Conservation (phyloP, 1,284 basidiomycete genomes). For the Peniophora sp. region DNA sequence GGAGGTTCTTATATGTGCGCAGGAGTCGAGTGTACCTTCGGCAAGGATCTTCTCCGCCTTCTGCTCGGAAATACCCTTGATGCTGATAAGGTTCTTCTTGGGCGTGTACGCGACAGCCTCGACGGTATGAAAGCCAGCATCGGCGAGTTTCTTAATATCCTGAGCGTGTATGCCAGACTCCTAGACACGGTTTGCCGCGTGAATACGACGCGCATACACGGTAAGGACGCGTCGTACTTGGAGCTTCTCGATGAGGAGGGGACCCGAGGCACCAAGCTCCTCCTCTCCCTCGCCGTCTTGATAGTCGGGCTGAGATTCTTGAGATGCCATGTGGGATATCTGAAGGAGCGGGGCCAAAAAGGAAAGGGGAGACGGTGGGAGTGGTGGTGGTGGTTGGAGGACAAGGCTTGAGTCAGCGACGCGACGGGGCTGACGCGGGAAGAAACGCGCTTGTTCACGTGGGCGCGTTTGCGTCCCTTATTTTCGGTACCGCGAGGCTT, state of each 20-base stretch:
- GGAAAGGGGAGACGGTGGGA: background rate
- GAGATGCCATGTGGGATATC: constrained; percentile 25
- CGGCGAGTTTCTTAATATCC: constrained; percentile 94
- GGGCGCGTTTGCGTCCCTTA: background rate
- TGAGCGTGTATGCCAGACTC: constrained; percentile 88
- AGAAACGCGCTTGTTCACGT: constrained; percentile 2
- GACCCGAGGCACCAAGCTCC: constrained; percentile 61
- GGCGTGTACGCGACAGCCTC: constrained; percentile 97
- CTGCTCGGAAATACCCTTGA: constrained; percentile 96
- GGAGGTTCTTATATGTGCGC: background rate
- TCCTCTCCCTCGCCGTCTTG: constrained; percentile 39
- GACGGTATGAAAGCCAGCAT: constrained; percentile 89
- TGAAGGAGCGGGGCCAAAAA: constrained; percentile 1
- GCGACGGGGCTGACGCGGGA: too few relatives aligned
- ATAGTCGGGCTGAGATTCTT: constrained; percentile 38
- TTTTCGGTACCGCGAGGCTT: background rate
- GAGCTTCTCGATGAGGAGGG: constrained; percentile 77
- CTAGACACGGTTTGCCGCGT: constrained; percentile 20
- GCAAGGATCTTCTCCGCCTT: constrained; percentile 96
- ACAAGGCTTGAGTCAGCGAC: background rate
- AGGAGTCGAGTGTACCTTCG: constrained; percentile 56
- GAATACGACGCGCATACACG: too few relatives aligned
- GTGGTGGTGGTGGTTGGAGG: background rate
- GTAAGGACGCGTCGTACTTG: constrained; percentile 13
- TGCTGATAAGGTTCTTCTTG: constrained; percentile 85